Base-by-base conservation (phyloP, 2,329 filamentous ascomycete species). In the Leptosphaerulina australis region DNA sequence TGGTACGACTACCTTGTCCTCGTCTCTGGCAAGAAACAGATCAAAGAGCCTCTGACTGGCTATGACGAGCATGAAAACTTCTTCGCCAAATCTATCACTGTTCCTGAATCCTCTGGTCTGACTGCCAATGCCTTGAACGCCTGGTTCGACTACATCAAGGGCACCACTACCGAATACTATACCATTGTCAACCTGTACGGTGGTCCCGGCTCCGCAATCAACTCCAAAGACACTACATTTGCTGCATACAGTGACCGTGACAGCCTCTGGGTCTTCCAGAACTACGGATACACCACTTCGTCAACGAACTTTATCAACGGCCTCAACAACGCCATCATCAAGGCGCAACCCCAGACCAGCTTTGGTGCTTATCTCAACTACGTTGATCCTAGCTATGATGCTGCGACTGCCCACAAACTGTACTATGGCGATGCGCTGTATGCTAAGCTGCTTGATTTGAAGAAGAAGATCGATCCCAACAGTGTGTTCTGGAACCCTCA, bases 361-460 rank as follows among this genome's bases (percentile, higher is more conserved):
- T 80, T 78, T 66, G 78, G 77, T 14, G 77, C 77, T 49, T 83
- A 83, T 55, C 69, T 78, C 56, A 83, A 83, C 70, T 83, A 83
- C 43, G 75, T 79, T 3, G 81, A 83, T 58, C 74, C 79, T 0
- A 74, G 68, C 33, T 70, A 81, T 49, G 71, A 73, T 60, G 70
- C 74, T n/a, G 70, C 70, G 2, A 72, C 72, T n/a, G 81, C 81
- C 2, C 76, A 80, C 55, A 63, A 76, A 50, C 63, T 79, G 55
- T 82, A 83, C 66, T 83, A 78, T 55, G 71, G 77, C 5, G 63
- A 70, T 10, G 68, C 62, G 11, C 53, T 72, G 15, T 75, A 71
- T 35, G 28, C 51, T 6, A 64, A 62, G 50, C 50, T 78, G 41
- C 60, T 66, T 37, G 55, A 58, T 41, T 63, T 77, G 22, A 77